Evolutionary conservation across 208 protist species (phyloP), one percentile per base, ranked within the genome.

Genomic region (Crithidia expoeki): DNA sequence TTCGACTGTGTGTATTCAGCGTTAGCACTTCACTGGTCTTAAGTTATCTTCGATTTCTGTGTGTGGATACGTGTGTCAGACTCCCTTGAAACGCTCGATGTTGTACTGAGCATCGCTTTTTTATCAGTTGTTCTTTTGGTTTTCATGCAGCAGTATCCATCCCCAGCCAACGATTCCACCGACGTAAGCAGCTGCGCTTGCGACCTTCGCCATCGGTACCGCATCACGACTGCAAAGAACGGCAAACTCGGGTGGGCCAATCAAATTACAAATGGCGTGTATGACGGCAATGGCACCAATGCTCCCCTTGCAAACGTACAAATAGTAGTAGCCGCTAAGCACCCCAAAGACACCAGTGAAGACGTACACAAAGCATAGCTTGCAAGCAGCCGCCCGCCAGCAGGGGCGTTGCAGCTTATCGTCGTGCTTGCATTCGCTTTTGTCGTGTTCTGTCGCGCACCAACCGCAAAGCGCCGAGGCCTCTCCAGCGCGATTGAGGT

Each of bases 261-360:
- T 59, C 12, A 89, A 23, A 59, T 94, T 94, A 73, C 89, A 94
- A 7, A 89, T 46, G 0, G 76, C 62, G 74, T 94, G 89, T 1
- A 74, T 68, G 14, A 76, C 68, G 25, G 67, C 68, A 11, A 79
- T 78, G 0, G 86, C 80, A 11, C 76, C n/a, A 10, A 92, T 49
- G 68, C 79, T 91, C 14, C 66, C 56, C 25, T 78, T 51, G 59
- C 83, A 90, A 12, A 81, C 61, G 14, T 42, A 47, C 3, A 55
- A 61, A 52, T 84, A 92, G 49, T 86, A 92, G 47, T 83, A 82
- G 6, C 86, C 86, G 44, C 79, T 83, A 0, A 94, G 64, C 7
- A 85, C 46, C 12, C 89, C 87, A 71, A 87, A 94, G 12, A 76
- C 64, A 42, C 70, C 64, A 0, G 86, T 87, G 38, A 75, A 76